A percentile compares a stretch with the other conserved stretches of the same genome.
phyloP scores from a whole-genome alignment of 495 filamentous ascomycete species.

The Entonaema liquescens region DNA sequence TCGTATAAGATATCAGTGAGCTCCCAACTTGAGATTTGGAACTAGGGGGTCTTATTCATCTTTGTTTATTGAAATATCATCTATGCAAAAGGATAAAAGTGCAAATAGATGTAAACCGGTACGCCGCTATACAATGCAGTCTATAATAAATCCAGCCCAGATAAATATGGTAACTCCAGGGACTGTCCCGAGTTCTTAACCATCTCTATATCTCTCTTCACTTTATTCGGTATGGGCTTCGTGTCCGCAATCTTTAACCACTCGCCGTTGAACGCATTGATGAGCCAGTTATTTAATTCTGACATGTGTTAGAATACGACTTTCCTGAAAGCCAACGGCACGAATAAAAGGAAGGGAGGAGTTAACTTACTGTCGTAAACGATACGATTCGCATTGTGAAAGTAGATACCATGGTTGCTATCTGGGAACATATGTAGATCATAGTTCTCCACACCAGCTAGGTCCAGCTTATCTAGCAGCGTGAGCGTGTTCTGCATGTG shows the following conservation, averaged over 20 bases:
- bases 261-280: constrained; percentile 97
- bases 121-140: constrained; percentile 26
- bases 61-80: not conserved
- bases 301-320: constrained; percentile 44
- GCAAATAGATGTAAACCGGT: constrained; percentile 5
- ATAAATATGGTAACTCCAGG: not conserved
- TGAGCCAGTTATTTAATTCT: constrained; percentile 91
- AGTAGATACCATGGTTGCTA: constrained; percentile 93
- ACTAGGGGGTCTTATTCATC: not conserved
- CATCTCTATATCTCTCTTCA: constrained; percentile 38
- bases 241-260: constrained; percentile 81
- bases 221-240: constrained; percentile 57
- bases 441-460: constrained; percentile 88
- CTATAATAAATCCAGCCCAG: constrained; percentile 5
- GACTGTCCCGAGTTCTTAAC: constrained; percentile 23
- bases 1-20: not conserved
- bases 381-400: constrained; percentile 90
- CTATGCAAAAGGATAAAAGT: not conserved
- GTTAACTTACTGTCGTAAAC: constrained; percentile 88
- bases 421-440: constrained; percentile 97
- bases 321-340: not conserved
- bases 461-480: constrained; percentile 85
- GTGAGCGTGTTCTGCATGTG: constrained; percentile 92
- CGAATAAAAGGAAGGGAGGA: not conserved
- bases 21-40: not conserved